A percentile compares a stretch with the other conserved stretches of the same genome.
These are phyloP conservation scores for Nakazawaea sp. DNA, from an alignment of 805 yeast species.

Conservation along the genomic window DNA sequence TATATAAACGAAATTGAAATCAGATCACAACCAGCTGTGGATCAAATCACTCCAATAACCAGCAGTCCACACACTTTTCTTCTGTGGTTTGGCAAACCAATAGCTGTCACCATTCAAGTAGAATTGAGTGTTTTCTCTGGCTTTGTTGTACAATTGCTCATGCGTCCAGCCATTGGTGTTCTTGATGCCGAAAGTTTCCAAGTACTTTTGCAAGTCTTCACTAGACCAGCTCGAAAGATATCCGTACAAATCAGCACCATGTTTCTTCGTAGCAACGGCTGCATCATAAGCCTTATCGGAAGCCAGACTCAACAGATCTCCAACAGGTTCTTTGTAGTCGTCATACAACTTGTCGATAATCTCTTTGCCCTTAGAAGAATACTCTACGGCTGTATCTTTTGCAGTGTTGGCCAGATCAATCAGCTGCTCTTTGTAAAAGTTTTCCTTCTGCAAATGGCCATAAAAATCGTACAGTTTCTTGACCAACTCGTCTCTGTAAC, in stretches of 20 bases:
- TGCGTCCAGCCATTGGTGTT: constrained; percentile 19
- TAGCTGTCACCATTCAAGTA: constrained; percentile 14
- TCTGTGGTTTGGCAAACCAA: constrained; percentile 1
- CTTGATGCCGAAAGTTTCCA: constrained; percentile 34
- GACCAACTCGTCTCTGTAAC: constrained; percentile 20
- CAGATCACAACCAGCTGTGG: not conserved
- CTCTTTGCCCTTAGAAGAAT: constrained; percentile 18
- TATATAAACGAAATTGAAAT: too few species aligned
- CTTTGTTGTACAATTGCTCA: constrained; percentile 29
- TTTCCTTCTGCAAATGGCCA: constrained; percentile 8
- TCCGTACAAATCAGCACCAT: constrained; percentile 11
- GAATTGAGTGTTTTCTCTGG: constrained; percentile 30
- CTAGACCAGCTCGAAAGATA: constrained; percentile 33
- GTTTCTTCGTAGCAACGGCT: constrained; percentile 11
- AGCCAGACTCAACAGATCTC: constrained; percentile 11
- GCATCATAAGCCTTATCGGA: constrained; percentile 13
- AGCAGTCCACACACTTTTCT: not conserved
- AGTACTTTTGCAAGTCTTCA: constrained; percentile 33
- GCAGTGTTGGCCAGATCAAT: constrained; percentile 9
- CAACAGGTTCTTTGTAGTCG: constrained; percentile 10
- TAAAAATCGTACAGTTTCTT: constrained; percentile 15
- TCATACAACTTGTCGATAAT: constrained; percentile 8
- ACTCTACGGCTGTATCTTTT: constrained; percentile 17
- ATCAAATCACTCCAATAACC: constrained; percentile 3
- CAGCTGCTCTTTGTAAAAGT: constrained; percentile 9